These are phyloP conservation scores for Annona squamosa DNA, from an alignment of 164 flowering plant genomes.

Conservation along the genomic window DNA sequence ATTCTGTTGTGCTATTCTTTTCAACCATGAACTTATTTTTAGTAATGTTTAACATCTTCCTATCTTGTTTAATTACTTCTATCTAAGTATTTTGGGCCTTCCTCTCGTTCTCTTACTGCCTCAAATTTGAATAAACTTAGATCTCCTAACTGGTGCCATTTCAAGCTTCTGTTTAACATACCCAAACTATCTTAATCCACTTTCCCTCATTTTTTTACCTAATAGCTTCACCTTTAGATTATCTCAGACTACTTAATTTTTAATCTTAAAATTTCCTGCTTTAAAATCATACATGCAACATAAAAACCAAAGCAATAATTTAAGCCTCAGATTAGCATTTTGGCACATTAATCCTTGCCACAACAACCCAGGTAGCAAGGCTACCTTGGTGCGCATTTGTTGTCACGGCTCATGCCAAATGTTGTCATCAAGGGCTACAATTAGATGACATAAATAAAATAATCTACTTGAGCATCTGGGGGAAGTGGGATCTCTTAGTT, in stretches of 20 bases:
- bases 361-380: slow-evolving; percentile 20
- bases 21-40: background rate
- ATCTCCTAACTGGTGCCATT: background rate
- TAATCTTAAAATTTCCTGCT: no score
- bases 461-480: background rate
- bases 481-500: no score
- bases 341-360: slow-evolving; percentile 33
- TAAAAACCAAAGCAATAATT: background rate
- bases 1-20: background rate
- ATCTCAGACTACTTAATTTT: no score
- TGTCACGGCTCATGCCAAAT: slow-evolving; percentile 20
- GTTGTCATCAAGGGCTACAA: slow-evolving; percentile 16
- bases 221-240: no score
- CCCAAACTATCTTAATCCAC: no score
- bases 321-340: slow-evolving; percentile 33
- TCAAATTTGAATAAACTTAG: background rate
- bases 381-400: slow-evolving; percentile 28
- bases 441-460: background rate
- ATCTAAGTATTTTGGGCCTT: background rate
- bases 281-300: background rate
- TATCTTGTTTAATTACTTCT: background rate
- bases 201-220: no score
- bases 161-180: background rate
- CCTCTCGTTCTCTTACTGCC: background rate
- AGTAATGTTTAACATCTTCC: background rate